Evolutionary conservation across 1,284 basidiomycete species (phyloP).

Genomic region (Sporisorium scitamineum): DNA sequence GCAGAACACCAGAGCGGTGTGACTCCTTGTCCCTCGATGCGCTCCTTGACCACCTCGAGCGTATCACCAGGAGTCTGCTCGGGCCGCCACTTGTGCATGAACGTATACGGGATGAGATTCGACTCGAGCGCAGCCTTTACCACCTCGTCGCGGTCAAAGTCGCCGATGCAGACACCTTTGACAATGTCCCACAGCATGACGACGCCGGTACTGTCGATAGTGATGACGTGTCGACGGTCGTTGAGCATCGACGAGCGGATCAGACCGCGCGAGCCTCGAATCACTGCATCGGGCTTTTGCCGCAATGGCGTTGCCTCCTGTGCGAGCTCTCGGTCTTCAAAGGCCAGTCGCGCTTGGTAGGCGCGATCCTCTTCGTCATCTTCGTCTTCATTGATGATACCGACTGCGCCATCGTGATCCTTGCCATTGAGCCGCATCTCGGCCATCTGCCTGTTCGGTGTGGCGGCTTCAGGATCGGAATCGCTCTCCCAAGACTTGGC

Average conservation of each 20-base stretch:
- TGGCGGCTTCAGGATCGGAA: slow-evolving; percentile 18
- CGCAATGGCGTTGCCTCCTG: slow-evolving; percentile 80
- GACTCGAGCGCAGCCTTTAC: slow-evolving; percentile 37
- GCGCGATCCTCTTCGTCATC: slow-evolving; percentile 32
- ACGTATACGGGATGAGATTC: slow-evolving; percentile 26
- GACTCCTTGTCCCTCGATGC: slow-evolving; percentile 91
- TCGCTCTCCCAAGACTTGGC: slow-evolving; percentile 36
- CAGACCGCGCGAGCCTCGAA: slow-evolving; percentile 83
- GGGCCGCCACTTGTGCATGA: slow-evolving; percentile 46
- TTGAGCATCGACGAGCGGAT: slow-evolving; percentile 86
- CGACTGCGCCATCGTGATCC: not conserved
- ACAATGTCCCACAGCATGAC: slow-evolving; percentile 94
- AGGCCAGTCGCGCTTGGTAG: slow-evolving; percentile 68
- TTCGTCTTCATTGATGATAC: slow-evolving; percentile 5
- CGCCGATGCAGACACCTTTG: slow-evolving; percentile 80
- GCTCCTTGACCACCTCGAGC: slow-evolving; percentile 84
- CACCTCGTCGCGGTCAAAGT: slow-evolving; percentile 79
- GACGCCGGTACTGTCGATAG: slow-evolving; percentile 84
- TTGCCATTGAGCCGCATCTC: slow-evolving; percentile 15
- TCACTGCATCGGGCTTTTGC: slow-evolving; percentile 77
- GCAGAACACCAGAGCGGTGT: slow-evolving; percentile 86
- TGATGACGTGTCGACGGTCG: slow-evolving; percentile 89
- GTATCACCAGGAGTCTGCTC: slow-evolving; percentile 74
- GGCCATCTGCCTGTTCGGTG: slow-evolving; percentile 18
- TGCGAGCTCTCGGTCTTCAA: slow-evolving; percentile 83